A percentile compares a stretch with the other conserved stretches of the same genome.
phyloP scores from a whole-genome alignment of 1,139 yeast species.

The Williopsis jadinii region DNA sequence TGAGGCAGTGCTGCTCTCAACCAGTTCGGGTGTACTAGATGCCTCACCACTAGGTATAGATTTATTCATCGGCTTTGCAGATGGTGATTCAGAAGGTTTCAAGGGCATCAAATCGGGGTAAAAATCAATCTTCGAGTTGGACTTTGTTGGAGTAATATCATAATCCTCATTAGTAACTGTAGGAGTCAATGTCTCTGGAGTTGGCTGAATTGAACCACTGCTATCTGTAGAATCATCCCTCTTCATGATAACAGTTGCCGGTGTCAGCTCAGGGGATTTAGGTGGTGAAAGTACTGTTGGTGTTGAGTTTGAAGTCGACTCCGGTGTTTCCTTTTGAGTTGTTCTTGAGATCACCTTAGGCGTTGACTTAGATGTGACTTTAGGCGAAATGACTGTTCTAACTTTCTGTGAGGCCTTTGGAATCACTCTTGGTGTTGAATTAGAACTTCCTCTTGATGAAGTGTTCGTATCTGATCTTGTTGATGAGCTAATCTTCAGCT shows the following conservation, averaged over 20 bases:
- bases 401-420: too few relatives aligned
- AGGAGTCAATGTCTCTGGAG: constrained; percentile 2
- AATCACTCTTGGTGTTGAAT: not conserved
- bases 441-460: not conserved
- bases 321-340: not conserved
- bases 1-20: constrained; percentile 7
- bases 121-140: not conserved
- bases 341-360: not conserved
- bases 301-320: not conserved
- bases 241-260: not conserved
- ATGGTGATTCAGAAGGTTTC: constrained; percentile 2
- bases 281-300: not conserved
- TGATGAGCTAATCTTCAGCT: constrained; percentile 1
- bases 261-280: not conserved
- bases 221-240: not conserved
- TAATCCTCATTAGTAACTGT: not conserved
- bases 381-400: not conserved
- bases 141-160: not conserved
- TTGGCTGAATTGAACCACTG: not conserved
- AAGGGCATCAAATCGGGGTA: not conserved
- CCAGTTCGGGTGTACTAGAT: constrained; percentile 3
- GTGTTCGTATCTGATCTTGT: not conserved
- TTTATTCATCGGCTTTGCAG: constrained; percentile 2
- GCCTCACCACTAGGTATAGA: constrained; percentile 1
- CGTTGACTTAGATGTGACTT: too few relatives aligned